These are phyloP conservation scores for Cryptococcus wingfieldii DNA, from an alignment of 1,284 basidiomycete species.

Conservation along the genomic window DNA sequence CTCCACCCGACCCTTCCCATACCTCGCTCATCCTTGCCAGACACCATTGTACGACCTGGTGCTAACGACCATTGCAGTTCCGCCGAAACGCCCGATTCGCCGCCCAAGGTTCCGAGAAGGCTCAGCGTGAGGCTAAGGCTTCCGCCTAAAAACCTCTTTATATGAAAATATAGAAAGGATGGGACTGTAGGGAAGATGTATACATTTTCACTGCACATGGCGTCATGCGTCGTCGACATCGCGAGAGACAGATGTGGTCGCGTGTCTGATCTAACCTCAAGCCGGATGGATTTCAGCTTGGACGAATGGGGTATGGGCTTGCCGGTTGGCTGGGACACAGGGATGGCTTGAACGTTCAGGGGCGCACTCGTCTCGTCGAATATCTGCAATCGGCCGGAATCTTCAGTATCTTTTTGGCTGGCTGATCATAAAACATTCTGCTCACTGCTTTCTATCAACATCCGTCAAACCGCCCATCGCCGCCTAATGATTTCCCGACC, in stretches of 20 bases:
- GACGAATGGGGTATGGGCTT: too few relatives aligned
- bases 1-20: not conserved
- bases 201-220: slow-evolving; percentile 3
- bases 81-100: slow-evolving; percentile 51
- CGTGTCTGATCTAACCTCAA: not conserved
- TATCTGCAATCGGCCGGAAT: too few relatives aligned
- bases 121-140: slow-evolving; percentile 37
- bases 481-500: too few relatives aligned
- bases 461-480: too few relatives aligned
- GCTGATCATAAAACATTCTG: too few relatives aligned
- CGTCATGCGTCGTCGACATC: not conserved
- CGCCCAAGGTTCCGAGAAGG: slow-evolving; percentile 49
- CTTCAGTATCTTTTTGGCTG: too few relatives aligned
- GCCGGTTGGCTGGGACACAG: too few relatives aligned
- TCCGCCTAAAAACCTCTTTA: slow-evolving; percentile 20
- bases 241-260: not conserved
- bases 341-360: too few relatives aligned
- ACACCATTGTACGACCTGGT: slow-evolving; percentile 1
- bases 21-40: not conserved
- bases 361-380: too few relatives aligned
- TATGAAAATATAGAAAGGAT: slow-evolving; percentile 4
- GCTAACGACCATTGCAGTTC: slow-evolving; percentile 37
- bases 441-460: too few relatives aligned
- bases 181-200: slow-evolving; percentile 4
- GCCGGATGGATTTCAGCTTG: too few relatives aligned